These are phyloP conservation scores for Desmodesmus armatus DNA, from an alignment of 139 green algal genomes.

Conservation along the genomic window DNA sequence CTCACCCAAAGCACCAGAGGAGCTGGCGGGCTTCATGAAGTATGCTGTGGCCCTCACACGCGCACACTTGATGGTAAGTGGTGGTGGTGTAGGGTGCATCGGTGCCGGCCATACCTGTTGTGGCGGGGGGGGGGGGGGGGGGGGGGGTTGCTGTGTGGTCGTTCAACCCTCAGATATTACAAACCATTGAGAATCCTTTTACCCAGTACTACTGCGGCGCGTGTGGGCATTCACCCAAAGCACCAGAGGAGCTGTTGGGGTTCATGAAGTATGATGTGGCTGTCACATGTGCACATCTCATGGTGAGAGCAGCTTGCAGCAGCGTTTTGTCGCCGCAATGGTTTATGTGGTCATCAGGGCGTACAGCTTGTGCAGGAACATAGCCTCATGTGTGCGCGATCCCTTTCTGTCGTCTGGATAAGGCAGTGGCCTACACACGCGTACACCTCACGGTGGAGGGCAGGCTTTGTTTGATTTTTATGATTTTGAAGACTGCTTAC, in stretches of 20 bases:
- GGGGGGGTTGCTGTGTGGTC: no score
- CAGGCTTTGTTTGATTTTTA: no score
- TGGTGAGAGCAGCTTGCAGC: conserved; percentile 40
- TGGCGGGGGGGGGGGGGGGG: no score
- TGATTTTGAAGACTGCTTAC: no score
- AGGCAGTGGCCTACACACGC: conserved; percentile 53
- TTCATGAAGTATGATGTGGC: conserved; percentile 77
- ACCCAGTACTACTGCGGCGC: background rate
- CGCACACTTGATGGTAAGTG: conserved; percentile 60
- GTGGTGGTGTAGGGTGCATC: background rate
- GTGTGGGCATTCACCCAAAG: conserved; percentile 39
- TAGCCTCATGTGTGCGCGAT: no score
- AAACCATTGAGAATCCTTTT: background rate
- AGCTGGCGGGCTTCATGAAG: conserved; percentile 74
- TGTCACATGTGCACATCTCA: conserved; percentile 58
- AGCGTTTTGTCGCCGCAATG: background rate
- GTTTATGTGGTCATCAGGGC: background rate
- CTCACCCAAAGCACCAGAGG: conserved; percentile 51
- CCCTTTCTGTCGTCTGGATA: no score
- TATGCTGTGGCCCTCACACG: conserved; percentile 64
- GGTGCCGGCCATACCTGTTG: no score
- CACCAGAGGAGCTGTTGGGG: conserved; percentile 52
- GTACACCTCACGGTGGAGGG: conserved; percentile 56
- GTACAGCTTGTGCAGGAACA: background rate
- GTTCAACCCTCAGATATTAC: no score